A percentile compares a stretch with the other conserved stretches of the same genome.
These are phyloP conservation scores for Fusarium sublunatum DNA, from an alignment of 2,329 filamentous ascomycete genomes.

Conservation along the genomic window DNA sequence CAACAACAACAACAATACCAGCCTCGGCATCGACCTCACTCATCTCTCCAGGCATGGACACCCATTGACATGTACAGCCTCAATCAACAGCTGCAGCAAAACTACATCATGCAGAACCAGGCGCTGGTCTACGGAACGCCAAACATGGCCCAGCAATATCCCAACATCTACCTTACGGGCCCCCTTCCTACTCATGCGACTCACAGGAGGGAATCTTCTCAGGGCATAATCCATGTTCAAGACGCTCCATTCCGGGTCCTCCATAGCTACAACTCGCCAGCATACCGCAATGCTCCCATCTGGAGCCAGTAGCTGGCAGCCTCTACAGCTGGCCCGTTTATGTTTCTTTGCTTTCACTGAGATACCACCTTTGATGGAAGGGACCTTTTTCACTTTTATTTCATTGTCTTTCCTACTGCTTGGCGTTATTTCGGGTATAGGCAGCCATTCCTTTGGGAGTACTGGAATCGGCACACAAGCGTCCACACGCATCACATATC, in stretches of 20 bases:
- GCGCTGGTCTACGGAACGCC: constrained; percentile 33
- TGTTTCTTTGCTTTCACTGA: constrained; percentile 16
- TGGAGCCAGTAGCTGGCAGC: constrained; percentile 56
- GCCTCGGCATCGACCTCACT: constrained; percentile 13
- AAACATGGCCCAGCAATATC: constrained; percentile 37
- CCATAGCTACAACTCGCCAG: constrained; percentile 69
- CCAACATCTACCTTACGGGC: constrained; percentile 32
- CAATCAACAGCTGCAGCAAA: constrained; percentile 37
- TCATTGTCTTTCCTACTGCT: constrained; percentile 14
- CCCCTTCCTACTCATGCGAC: constrained; percentile 12
- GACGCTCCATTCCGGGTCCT: constrained; percentile 62
- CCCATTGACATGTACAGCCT: constrained; percentile 36
- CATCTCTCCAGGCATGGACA: constrained; percentile 33
- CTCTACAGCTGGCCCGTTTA: constrained; percentile 6
- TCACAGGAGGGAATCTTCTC: constrained; percentile 31
- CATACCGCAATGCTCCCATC: constrained; percentile 66
- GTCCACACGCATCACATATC: constrained; percentile 40
- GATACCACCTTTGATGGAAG: constrained; percentile 39
- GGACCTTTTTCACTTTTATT: constrained; percentile 4
- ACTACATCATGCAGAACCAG: constrained; percentile 38
- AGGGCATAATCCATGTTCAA: constrained; percentile 31
- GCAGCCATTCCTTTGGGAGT: constrained; percentile 23
- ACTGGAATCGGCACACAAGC: constrained; percentile 31
- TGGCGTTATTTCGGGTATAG: constrained; percentile 35
- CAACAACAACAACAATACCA: constrained; percentile 28